Conservation (phyloP, 768 basidiomycete species). For the Tylopilus intermedius region DNA sequence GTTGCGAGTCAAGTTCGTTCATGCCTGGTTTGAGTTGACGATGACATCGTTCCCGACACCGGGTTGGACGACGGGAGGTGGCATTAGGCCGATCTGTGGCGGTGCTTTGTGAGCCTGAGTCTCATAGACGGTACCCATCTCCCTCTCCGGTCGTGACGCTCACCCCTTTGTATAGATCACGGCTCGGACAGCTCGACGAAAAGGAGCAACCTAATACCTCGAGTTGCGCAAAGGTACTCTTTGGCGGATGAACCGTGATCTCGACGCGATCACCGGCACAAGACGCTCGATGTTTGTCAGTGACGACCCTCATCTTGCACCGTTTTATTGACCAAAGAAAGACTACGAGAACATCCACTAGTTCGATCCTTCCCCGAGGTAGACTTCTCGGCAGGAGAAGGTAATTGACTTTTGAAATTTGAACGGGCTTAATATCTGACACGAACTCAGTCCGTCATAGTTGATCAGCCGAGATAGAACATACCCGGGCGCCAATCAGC, state of each 20-base stretch:
- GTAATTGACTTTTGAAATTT: constrained; percentile 27
- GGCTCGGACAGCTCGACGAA: too few relatives aligned
- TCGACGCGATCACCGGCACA: constrained; percentile 44
- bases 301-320: constrained; percentile 41
- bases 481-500: too few relatives aligned
- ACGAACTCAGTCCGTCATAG: too few relatives aligned
- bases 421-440: too few relatives aligned
- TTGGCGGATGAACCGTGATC: constrained; percentile 11
- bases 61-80: constrained; percentile 59
- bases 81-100: constrained; percentile 9
- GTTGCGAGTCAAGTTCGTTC: neutral
- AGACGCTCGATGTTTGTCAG: constrained; percentile 48
- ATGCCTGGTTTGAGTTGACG: constrained; percentile 60
- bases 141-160: too few relatives aligned
- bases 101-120: neutral
- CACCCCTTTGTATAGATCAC: too few relatives aligned
- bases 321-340: constrained; percentile 38
- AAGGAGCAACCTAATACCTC: neutral
- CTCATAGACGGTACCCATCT: too few relatives aligned
- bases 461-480: too few relatives aligned
- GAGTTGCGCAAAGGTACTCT: neutral
- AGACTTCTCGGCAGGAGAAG: constrained; percentile 55
- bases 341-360: constrained; percentile 53
- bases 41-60: constrained; percentile 60
- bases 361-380: constrained; percentile 53